Evolutionary conservation across 1,139 yeast species (phyloP).

Genomic region (Meyerozyma athensensis): DNA sequence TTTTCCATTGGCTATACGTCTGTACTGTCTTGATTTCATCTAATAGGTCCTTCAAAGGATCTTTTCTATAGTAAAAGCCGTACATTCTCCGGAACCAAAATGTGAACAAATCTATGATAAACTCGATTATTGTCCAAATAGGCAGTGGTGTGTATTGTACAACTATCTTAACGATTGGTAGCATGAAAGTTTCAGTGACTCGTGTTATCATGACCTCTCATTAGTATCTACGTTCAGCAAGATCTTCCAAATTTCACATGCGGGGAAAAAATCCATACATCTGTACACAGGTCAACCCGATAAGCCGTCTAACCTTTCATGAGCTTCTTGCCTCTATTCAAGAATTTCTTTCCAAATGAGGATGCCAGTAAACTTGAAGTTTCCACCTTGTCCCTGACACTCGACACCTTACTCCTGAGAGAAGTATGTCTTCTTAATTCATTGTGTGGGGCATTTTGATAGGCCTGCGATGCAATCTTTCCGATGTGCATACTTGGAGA

Average conservation of each 20-base stretch:
- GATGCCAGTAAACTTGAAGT: constrained; percentile 40
- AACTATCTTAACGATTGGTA: constrained; percentile 23
- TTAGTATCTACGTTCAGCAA: neutral
- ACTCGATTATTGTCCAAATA: constrained; percentile 58
- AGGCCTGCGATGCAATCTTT: constrained; percentile 41
- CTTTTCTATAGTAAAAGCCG: constrained; percentile 33
- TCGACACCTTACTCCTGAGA: constrained; percentile 37
- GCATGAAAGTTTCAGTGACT: constrained; percentile 9
- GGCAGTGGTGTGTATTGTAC: constrained; percentile 54
- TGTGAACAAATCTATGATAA: constrained; percentile 51
- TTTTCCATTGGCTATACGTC: constrained; percentile 59
- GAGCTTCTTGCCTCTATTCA: constrained; percentile 37
- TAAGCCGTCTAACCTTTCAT: constrained; percentile 20
- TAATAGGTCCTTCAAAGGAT: constrained; percentile 37
- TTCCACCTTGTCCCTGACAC: constrained; percentile 43
- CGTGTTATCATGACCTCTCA: neutral
- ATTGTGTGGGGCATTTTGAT: constrained; percentile 43
- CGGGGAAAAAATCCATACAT: neutral
- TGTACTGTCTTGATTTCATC: constrained; percentile 38
- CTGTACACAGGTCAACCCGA: neutral
- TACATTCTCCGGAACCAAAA: constrained; percentile 53
- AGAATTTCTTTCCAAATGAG: constrained; percentile 39
- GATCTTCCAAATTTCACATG: neutral
- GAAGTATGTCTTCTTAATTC: constrained; percentile 41
- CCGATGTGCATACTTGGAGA: constrained; percentile 41